Conservation (phyloP, 352 stramenopile species). For the Blastocystis sp. region DNA sequence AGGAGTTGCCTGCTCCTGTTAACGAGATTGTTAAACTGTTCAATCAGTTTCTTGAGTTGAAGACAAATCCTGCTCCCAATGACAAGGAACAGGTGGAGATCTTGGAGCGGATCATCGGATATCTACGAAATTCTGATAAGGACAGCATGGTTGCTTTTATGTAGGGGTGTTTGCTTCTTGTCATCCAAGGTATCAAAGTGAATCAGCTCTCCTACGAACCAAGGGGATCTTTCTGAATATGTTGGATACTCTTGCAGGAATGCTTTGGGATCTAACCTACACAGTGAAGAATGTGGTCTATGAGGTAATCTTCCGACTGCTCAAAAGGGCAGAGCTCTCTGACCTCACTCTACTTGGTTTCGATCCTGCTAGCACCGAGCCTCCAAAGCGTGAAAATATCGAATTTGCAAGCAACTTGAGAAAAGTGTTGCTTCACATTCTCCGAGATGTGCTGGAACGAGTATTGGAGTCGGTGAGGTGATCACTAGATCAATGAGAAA, state of each 20-base stretch:
- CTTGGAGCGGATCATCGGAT: constrained; percentile 57
- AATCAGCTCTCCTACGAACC: not conserved
- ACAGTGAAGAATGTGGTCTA: constrained; percentile 61
- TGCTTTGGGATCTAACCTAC: constrained; percentile 51
- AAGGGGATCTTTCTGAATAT: constrained; percentile 56
- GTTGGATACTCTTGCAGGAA: not conserved
- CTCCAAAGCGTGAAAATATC: constrained; percentile 9
- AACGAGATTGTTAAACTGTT: constrained; percentile 43
- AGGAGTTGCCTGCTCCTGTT: constrained; percentile 8
- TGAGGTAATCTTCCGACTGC: constrained; percentile 61
- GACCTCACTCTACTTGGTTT: constrained; percentile 55
- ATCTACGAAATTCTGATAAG: constrained; percentile 54
- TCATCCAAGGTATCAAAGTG: constrained; percentile 22
- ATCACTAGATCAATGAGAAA: constrained; percentile 42
- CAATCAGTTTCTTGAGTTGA: constrained; percentile 19
- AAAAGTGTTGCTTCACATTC: constrained; percentile 47
- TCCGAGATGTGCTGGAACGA: not conserved
- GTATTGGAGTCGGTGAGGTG: not conserved
- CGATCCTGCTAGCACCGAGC: constrained; percentile 17
- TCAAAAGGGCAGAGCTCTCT: constrained; percentile 32
- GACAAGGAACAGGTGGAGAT: constrained; percentile 60
- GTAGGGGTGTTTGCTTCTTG: not conserved
- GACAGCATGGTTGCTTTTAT: constrained; percentile 58
- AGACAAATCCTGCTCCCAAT: constrained; percentile 23
- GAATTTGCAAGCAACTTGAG: constrained; percentile 44